Conservation (phyloP, 2,329 filamentous ascomycete genomes). For the Emmonsiellopsis sp. region DNA sequence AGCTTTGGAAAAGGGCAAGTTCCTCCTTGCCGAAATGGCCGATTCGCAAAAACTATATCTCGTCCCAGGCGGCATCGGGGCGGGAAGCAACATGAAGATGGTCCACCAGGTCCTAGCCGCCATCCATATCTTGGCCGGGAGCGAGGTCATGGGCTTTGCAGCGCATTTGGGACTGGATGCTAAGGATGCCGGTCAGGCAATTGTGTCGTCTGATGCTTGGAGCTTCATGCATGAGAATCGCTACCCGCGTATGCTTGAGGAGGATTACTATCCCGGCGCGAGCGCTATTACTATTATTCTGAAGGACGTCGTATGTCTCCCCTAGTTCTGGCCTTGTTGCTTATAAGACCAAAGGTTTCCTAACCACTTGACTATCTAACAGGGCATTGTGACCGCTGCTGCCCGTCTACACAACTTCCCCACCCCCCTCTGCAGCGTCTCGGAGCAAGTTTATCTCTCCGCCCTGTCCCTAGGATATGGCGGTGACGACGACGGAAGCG, state of each 20-base stretch:
- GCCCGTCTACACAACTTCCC: slow-evolving; percentile 50
- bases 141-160: slow-evolving; percentile 53
- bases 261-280: slow-evolving; percentile 45
- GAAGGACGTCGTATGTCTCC: slow-evolving; percentile 41
- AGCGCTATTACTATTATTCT: slow-evolving; percentile 52
- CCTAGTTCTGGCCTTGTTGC: background rate
- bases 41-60: slow-evolving; percentile 50
- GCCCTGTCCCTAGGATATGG: slow-evolving; percentile 50
- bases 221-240: slow-evolving; percentile 57
- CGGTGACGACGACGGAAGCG: slow-evolving; percentile 44
- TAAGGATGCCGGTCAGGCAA: slow-evolving; percentile 30
- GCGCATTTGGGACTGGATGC: slow-evolving; percentile 46
- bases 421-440: slow-evolving; percentile 50
- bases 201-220: slow-evolving; percentile 42
- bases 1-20: slow-evolving; percentile 48
- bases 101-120: slow-evolving; percentile 55
- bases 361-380: background rate
- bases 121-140: slow-evolving; percentile 52
- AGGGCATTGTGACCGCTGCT: slow-evolving; percentile 58
- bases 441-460: slow-evolving; percentile 57
- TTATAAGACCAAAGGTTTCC: background rate
- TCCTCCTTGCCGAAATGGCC: slow-evolving; percentile 55
- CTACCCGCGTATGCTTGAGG: slow-evolving; percentile 44
- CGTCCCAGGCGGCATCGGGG: slow-evolving; percentile 51
- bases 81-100: slow-evolving; percentile 54